Conservation (phyloP, 139 green algal species). For the Micractinium conductrix region DNA sequence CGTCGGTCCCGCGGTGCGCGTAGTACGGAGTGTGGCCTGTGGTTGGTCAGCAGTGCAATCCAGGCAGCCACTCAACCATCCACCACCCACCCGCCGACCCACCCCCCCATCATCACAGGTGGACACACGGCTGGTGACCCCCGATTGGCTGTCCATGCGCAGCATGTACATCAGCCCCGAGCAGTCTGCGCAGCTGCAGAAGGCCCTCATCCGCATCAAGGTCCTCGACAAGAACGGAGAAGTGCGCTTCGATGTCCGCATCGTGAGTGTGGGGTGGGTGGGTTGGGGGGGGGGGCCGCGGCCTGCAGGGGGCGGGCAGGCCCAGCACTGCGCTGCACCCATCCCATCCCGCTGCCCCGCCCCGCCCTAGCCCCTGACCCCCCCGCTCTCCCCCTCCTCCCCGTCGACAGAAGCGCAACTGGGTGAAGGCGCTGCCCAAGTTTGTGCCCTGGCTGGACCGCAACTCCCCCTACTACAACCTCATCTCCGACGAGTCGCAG, state of each 20-base stretch:
- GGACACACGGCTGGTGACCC: neutral
- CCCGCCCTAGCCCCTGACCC: neutral
- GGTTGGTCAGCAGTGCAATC: neutral
- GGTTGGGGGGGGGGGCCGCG: neutral
- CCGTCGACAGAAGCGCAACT: neutral
- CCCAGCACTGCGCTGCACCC: neutral
- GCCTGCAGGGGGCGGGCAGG: neutral
- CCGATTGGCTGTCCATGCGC: slow-evolving; percentile 8
- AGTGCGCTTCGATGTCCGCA: slow-evolving; percentile 13
- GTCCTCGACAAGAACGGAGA: slow-evolving; percentile 1
- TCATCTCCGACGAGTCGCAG: slow-evolving; percentile 26
- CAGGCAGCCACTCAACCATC: too few relatives aligned
- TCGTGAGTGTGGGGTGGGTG: neutral
- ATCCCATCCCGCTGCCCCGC: neutral
- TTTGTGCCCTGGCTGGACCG: slow-evolving; percentile 21
- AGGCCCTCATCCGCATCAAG: neutral
- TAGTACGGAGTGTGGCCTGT: neutral
- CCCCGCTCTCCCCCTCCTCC: neutral
- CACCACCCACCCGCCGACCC: neutral
- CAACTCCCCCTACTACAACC: slow-evolving; percentile 6
- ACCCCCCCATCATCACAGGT: neutral
- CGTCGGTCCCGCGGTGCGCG: too few relatives aligned
- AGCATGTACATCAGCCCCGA: slow-evolving; percentile 16
- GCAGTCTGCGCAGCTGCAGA: slow-evolving; percentile 19
- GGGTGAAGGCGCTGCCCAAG: neutral